Evolutionary conservation across 805 yeast species (phyloP).

Genomic region (Pichia phayaonensis): DNA sequence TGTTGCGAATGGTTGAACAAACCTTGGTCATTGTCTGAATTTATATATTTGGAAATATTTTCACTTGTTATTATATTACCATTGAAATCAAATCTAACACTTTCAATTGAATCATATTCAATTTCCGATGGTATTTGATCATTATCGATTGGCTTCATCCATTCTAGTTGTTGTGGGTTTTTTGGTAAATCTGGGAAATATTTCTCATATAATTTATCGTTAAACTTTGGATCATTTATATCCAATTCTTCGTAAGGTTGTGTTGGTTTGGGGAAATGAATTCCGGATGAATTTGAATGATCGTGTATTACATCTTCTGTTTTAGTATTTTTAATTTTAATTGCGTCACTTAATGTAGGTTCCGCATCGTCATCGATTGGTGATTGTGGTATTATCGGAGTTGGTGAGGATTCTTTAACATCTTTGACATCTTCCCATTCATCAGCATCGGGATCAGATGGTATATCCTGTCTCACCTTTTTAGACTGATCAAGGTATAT

Average conservation of each 20-base stretch:
- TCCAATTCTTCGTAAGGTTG: conserved; percentile 34
- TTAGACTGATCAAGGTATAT: conserved; percentile 18
- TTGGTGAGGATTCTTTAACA: conserved; percentile 32
- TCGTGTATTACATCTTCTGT: conserved; percentile 30
- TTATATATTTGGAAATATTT: conserved; percentile 13
- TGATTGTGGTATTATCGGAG: conserved; percentile 9
- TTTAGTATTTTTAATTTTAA: conserved; percentile 27
- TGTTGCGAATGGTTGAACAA: conserved; percentile 88
- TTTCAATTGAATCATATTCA: conserved; percentile 49
- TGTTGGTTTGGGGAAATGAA: conserved; percentile 61
- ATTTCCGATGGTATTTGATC: conserved; percentile 34
- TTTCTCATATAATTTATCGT: conserved; percentile 70
- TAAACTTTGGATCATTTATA: conserved; percentile 70
- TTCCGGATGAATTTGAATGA: conserved; percentile 17
- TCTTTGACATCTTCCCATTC: conserved; percentile 47
- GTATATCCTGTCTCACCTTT: conserved; percentile 5
- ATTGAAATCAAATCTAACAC: conserved; percentile 79
- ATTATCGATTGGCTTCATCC: conserved; percentile 69
- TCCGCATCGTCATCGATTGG: conserved; percentile 22
- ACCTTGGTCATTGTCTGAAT: conserved; percentile 37
- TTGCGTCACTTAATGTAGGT: conserved; percentile 40
- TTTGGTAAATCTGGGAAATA: conserved; percentile 86
- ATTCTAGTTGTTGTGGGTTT: conserved; percentile 72
- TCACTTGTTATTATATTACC: conserved; percentile 58
- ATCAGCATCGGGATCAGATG: conserved; percentile 17